These are phyloP conservation scores for Lasiosphaeria hispida DNA, from an alignment of 495 filamentous ascomycete species.

Conservation along the genomic window DNA sequence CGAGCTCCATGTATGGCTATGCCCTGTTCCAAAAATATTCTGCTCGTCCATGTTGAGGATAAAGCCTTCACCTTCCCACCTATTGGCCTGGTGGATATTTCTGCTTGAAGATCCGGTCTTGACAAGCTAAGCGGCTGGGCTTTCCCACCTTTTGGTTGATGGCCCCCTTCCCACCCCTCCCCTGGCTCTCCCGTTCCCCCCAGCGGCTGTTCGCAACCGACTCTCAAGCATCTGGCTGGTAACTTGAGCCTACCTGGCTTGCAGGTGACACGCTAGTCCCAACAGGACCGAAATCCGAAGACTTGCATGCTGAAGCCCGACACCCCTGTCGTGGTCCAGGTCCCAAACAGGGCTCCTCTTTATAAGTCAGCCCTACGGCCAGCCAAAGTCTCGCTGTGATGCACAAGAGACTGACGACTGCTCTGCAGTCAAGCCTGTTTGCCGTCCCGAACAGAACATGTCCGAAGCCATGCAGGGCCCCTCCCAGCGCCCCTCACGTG, in stretches of 20 bases:
- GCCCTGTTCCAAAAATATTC: slow-evolving; percentile 11
- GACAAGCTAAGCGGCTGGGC: too few species aligned
- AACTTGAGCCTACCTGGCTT: slow-evolving; percentile 7
- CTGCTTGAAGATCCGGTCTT: neutral
- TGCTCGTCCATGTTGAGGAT: neutral
- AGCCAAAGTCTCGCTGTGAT: neutral
- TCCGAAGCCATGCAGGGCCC: slow-evolving; percentile 33
- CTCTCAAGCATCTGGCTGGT: neutral
- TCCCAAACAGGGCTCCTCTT: slow-evolving; percentile 17
- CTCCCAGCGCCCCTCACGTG: slow-evolving; percentile 25
- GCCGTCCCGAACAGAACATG: slow-evolving; percentile 23
- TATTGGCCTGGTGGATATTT: neutral
- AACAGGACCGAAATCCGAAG: slow-evolving; percentile 29
- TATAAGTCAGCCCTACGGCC: slow-evolving; percentile 39
- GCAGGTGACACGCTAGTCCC: slow-evolving; percentile 28
- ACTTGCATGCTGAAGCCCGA: slow-evolving; percentile 27
- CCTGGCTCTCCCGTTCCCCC: neutral
- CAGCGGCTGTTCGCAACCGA: slow-evolving; percentile 3
- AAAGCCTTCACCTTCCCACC: neutral
- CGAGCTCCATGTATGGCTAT: too few species aligned
- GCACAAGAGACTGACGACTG: slow-evolving; percentile 2
- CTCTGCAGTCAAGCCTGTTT: neutral
- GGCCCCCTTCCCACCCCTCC: neutral
- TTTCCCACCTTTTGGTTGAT: neutral
- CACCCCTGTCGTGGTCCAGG: slow-evolving; percentile 14